Base-by-base conservation (phyloP, 345 rosid genomes). In the Euphorbia tirucalli region DNA sequence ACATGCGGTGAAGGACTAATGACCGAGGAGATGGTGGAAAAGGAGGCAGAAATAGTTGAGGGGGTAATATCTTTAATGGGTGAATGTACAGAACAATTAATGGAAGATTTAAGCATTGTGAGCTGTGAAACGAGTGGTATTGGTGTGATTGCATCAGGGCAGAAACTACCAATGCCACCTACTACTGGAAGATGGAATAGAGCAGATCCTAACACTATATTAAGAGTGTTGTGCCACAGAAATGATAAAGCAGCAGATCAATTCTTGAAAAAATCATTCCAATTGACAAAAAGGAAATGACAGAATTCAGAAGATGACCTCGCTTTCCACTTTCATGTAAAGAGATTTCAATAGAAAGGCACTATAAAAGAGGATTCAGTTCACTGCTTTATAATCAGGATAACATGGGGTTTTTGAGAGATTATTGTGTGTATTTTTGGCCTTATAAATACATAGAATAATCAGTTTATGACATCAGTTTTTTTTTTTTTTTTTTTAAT, bases 1-100 rank as follows among this genome's bases (percentile, higher is more conserved):
- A 77, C 91, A 4, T 88, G 93, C 19, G 97, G 88, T 0, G 97
- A 90, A 83, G 96, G 98, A 4, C 73, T 89, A 84, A 80, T 92
- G 59, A 77, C 75, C 2, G 93, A 90, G 74, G 92, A 88, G 14
- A 73, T 78, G 0, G 93, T 89, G 56, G 87, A 86, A 6, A 84
- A 79, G 68, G 97, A 95, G 66, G 93, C 92, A 0, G 89, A 88
- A 75, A 78, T 77, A 9, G 93, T 89, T 49, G 96, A 90, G 70
- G 95, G 93, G 15, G 95, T 94, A 59, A 78, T 90, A 59, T 74
- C 77, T 21, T 75, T 94, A 48, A 89, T 90, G 97, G 86, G 92
- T 2, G 88, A 87, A 71, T 75, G 78, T n/a, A 88, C 97, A 0
- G 96, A 90, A 19, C 92, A 90, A 54, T 79, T 94, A 41, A 87